Evolutionary conservation across 495 filamentous ascomycete genomes (phyloP).

Genomic region (Talaromyces proteolyticus): DNA sequence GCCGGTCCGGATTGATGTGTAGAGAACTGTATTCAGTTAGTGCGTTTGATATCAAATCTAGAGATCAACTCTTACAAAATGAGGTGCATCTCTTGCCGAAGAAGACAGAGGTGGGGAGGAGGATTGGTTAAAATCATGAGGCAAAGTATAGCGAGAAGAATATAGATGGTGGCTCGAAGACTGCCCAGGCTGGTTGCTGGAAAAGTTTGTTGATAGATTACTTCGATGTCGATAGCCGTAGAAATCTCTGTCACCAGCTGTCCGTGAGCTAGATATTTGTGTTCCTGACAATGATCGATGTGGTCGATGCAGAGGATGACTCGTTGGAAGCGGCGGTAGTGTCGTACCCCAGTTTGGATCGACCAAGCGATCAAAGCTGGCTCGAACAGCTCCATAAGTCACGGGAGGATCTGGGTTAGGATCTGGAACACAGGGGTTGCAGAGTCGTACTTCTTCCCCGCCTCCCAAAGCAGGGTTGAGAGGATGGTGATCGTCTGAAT

Average conservation of each 20-base stretch:
- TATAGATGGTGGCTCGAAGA: not conserved
- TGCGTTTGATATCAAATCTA: not conserved
- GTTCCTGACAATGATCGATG: conserved; percentile 4
- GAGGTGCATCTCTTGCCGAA: not conserved
- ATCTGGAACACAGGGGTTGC: conserved; percentile 92
- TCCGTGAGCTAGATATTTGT: not conserved
- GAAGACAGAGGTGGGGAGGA: not conserved
- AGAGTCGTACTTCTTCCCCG: conserved; percentile 83
- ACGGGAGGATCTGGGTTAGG: conserved; percentile 67
- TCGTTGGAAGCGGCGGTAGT: conserved; percentile 2
- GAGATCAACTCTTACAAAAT: not conserved
- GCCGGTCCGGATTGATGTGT: not conserved
- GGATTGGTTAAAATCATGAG: not conserved
- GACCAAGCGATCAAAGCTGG: conserved; percentile 16
- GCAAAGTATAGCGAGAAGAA: conserved; percentile 1
- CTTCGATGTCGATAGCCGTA: not conserved
- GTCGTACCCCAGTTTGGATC: conserved; percentile 2
- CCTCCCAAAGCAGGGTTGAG: conserved; percentile 59
- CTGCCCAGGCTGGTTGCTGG: not conserved
- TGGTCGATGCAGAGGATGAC: conserved; percentile 1
- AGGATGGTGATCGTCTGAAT: conserved; percentile 11
- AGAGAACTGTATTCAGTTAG: not conserved
- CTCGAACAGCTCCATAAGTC: conserved; percentile 20
- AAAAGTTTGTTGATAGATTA: not conserved
- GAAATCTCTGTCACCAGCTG: not conserved